A percentile compares a stretch with the other conserved stretches of the same genome.
These are phyloP conservation scores for Zygotorulaspora florentina DNA, from an alignment of 805 yeast species.

Conservation along the genomic window DNA sequence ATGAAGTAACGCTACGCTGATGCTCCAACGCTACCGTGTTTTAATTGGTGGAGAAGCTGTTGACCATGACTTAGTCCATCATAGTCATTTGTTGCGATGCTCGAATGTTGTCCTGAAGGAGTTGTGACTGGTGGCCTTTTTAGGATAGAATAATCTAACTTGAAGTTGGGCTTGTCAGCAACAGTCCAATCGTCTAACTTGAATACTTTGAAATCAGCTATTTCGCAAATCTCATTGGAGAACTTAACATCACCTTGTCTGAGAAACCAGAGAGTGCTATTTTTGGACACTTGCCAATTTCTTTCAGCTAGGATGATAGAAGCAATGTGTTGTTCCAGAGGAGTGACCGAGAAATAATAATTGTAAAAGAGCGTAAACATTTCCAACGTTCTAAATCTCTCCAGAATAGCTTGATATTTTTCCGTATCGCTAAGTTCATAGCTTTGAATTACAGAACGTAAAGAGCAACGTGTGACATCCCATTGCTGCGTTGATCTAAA, in stretches of 20 bases:
- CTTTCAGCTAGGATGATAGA: constrained; percentile 33
- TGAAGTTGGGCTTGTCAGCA: constrained; percentile 39
- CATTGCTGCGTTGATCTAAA: constrained; percentile 35
- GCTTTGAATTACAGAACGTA: constrained; percentile 13
- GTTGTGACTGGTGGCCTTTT: constrained; percentile 11
- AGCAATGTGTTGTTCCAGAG: constrained; percentile 39
- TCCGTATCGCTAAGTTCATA: constrained; percentile 2
- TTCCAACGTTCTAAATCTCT: constrained; percentile 30
- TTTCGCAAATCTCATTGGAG: constrained; percentile 39
- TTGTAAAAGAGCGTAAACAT: constrained; percentile 42
- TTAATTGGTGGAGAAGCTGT: constrained; percentile 30
- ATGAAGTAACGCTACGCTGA: constrained; percentile 5
- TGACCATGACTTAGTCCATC: constrained; percentile 24
- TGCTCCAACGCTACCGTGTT: constrained; percentile 21
- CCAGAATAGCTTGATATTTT: constrained; percentile 17
- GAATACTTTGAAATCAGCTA: constrained; percentile 43
- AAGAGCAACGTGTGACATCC: constrained; percentile 29
- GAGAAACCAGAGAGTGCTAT: constrained; percentile 38
- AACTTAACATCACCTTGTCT: constrained; percentile 39
- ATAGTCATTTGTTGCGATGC: constrained; percentile 2
- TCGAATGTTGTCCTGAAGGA: constrained; percentile 2
- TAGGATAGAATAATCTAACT: constrained; percentile 35
- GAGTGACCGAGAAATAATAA: constrained; percentile 42
- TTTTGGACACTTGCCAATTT: constrained; percentile 38
- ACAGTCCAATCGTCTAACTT: constrained; percentile 43